A percentile compares a stretch with the other conserved stretches of the same genome.
These are phyloP conservation scores for Sporothrix protearum DNA, from an alignment of 2,329 filamentous ascomycete genomes.

Conservation along the genomic window DNA sequence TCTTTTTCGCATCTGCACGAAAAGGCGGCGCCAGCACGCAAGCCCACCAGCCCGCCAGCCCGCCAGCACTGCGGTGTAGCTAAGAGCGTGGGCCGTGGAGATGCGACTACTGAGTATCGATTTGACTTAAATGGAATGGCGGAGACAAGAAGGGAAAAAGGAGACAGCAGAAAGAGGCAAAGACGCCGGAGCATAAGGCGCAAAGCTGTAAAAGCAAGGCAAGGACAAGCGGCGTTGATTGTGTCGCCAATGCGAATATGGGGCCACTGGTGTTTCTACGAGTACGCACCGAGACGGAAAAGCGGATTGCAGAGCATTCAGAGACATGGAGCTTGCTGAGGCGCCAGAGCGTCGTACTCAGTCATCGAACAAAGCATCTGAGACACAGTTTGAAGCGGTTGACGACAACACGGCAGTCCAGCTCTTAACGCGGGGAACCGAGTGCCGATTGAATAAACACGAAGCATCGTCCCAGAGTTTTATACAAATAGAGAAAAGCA, in stretches of 20 bases:
- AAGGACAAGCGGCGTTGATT: background rate
- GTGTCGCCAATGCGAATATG: background rate
- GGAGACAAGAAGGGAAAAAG: background rate
- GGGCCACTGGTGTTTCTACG: background rate
- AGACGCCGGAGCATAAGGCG: too few species aligned
- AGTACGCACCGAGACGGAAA: background rate
- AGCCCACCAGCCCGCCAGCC: too few species aligned
- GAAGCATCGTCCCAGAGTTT: background rate
- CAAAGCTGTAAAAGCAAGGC: background rate
- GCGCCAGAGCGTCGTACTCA: background rate
- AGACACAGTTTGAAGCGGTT: background rate
- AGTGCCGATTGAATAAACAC: background rate
- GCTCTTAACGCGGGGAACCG: background rate
- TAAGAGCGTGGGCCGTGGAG: background rate
- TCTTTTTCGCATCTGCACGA: background rate
- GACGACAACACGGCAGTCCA: background rate
- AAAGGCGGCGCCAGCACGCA: background rate
- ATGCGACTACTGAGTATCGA: background rate
- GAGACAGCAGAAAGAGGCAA: background rate
- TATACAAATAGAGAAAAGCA: too few species aligned
- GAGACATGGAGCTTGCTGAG: background rate
- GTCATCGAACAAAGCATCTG: constrained; percentile 7
- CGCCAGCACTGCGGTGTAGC: background rate
- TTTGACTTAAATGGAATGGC: background rate
- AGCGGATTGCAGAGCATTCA: background rate